Percentiles rank a stretch among this genome's conserved stretches.
Conservation (phyloP, 768 basidiomycete species). For the Suillus hirtellus region DNA sequence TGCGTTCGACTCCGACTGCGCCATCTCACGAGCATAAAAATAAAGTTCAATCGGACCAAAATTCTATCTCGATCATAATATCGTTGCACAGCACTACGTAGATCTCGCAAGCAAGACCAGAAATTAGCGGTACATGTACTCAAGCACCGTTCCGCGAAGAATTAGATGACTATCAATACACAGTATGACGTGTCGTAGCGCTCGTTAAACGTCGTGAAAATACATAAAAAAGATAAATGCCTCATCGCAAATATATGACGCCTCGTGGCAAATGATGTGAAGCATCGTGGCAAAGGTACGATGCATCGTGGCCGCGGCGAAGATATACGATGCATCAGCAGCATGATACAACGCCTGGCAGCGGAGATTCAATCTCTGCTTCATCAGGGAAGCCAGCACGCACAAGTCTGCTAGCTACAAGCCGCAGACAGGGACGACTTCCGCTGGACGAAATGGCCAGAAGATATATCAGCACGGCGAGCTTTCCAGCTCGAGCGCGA, state of each 20-base stretch:
- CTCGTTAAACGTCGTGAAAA: conserved; percentile 9
- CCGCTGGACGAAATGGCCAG: conserved; percentile 16
- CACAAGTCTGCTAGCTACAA: conserved; percentile 21
- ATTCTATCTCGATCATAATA: background rate
- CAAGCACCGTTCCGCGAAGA: background rate
- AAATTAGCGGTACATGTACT: conserved; percentile 2
- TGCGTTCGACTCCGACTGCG: no score
- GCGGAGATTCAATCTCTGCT: conserved; percentile 5
- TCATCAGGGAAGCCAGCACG: background rate
- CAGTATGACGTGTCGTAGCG: conserved; percentile 25
- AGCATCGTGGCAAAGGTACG: background rate
- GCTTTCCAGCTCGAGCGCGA: conserved; percentile 17
- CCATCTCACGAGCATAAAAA: background rate
- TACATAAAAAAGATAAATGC: conserved; percentile 9
- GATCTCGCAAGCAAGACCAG: conserved; percentile 7
- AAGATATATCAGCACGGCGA: conserved; percentile 13
- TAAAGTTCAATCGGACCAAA: background rate
- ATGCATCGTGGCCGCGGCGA: conserved; percentile 2
- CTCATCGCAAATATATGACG: background rate
- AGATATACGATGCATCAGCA: background rate
- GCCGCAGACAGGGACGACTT: conserved; percentile 28
- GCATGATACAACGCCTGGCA: background rate
- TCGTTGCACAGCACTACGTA: background rate
- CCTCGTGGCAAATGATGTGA: conserved; percentile 1
- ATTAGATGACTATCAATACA: conserved; percentile 28